phyloP scores from a whole-genome alignment of 306 rosid genomes.

The Citrullus mucosospermus region DNA sequence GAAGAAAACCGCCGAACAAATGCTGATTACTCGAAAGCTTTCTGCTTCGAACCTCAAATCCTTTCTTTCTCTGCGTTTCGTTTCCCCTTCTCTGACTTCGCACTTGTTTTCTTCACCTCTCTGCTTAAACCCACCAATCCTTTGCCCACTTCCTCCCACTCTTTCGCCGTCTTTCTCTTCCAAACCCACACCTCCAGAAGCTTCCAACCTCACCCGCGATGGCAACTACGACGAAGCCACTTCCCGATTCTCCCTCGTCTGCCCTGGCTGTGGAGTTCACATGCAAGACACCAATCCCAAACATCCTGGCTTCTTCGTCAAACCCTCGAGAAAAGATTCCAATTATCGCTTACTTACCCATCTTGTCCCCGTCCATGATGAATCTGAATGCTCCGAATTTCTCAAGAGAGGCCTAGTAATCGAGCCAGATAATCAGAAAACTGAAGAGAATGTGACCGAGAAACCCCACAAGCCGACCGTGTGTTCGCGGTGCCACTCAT shows the following conservation, averaged over 20 bases:
- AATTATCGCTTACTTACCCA: conserved; percentile 33
- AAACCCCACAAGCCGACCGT: conserved; percentile 55
- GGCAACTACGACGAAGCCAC: conserved; percentile 64
- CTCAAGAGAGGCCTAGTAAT: conserved; percentile 54
- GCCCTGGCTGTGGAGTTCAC: conserved; percentile 88
- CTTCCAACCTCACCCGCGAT: conserved; percentile 45
- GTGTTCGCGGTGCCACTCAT: conserved; percentile 80
- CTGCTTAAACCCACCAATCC: conserved; percentile 7
- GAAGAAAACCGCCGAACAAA: background rate
- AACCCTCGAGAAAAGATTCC: conserved; percentile 55
- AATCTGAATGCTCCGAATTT: conserved; percentile 51
- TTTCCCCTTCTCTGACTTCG: background rate
- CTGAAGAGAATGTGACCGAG: conserved; percentile 11
- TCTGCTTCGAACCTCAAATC: conserved; percentile 19
- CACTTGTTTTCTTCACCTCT: background rate
- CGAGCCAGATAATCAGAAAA: conserved; percentile 28
- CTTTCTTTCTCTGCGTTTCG: conserved; percentile 8
- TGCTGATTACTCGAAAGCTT: conserved; percentile 20
- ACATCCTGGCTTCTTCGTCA: conserved; percentile 69
- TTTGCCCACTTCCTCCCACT: background rate
- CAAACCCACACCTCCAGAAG: conserved; percentile 5
- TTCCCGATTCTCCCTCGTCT: conserved; percentile 28
- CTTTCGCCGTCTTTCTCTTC: conserved; percentile 10
- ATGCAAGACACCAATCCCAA: conserved; percentile 65
- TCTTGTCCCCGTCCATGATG: conserved; percentile 44